These are phyloP conservation scores for Colletotrichum orchidophilum DNA, from an alignment of 2,329 filamentous ascomycete genomes.

Conservation along the genomic window DNA sequence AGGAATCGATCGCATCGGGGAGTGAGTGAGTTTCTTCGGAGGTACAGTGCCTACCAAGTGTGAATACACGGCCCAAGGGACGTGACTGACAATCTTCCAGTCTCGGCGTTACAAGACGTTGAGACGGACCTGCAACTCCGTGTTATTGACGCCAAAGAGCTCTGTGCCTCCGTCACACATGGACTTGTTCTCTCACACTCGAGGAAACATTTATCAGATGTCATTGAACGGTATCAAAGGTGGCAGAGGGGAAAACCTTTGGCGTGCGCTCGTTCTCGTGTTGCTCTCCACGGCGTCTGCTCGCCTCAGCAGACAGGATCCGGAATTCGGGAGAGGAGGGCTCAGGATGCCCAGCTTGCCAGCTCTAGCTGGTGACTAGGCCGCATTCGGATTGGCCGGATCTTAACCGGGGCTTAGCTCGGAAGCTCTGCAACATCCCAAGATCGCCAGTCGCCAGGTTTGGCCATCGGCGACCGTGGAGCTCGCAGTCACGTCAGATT, in stretches of 20 bases:
- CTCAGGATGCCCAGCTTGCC: neutral
- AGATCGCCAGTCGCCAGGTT: slow-evolving; percentile 6
- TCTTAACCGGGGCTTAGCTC: slow-evolving; percentile 24
- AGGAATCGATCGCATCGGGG: slow-evolving; percentile 4
- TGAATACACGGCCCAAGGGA: neutral
- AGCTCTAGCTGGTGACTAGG: neutral
- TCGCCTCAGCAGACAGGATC: neutral
- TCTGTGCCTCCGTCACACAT: slow-evolving; percentile 24
- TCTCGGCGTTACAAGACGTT: slow-evolving; percentile 2
- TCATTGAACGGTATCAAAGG: neutral
- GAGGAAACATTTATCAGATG: neutral
- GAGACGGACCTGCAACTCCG: slow-evolving; percentile 28
- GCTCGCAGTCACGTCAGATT: slow-evolving; percentile 31
- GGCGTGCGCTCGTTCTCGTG: no score
- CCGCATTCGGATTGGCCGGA: slow-evolving; percentile 18
- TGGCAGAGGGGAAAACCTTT: neutral
- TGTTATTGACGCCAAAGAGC: neutral
- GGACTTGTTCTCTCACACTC: neutral
- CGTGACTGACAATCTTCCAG: neutral
- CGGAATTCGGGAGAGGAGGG: no score
- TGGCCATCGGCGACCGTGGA: slow-evolving; percentile 6
- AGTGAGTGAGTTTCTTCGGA: neutral
- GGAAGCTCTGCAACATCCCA: slow-evolving; percentile 22
- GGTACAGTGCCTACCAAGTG: neutral
- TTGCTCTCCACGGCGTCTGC: neutral